Base-by-base conservation (phyloP, 495 filamentous ascomycete genomes). In the Annulohypoxylon stygium region DNA sequence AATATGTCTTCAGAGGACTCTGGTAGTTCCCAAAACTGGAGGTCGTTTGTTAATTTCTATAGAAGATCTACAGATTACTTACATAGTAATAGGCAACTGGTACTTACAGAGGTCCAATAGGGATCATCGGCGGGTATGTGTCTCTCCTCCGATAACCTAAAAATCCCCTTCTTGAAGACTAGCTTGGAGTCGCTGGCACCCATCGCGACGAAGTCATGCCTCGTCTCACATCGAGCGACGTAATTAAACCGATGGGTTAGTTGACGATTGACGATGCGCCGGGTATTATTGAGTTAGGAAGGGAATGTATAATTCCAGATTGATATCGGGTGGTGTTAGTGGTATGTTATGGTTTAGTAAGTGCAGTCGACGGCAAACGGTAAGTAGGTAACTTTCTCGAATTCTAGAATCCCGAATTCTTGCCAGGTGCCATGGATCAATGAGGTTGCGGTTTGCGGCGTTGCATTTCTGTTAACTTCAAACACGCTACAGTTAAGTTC, bases 101-200 rank as follows among this genome's bases (percentile, higher is more conserved):
- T 59, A 85, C 90, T 78, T 81, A 97, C 94, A 75, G 93, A 93
- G 62, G 93, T 88, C 96, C 96, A 99, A 84, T 97, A 98, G 11
- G 90, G 86, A 85, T 97, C 94, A 79, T 95, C 90, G 47, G 93
- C 88, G 50, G 94, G 88, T 75, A 99, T 98, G 74, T 92, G 87
- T 74, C 91, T 89, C 79, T 96, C 90, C 80, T 97, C 95, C 16
- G 94, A 97, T 61, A 99, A 90, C 78, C 92, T 90, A 85, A 99
- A 99, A 85, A 99, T 97, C 80, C 95, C 96, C 81, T 97, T 92
- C 83, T 98, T 99, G 89, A 99, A 98, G 76, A 94, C 93, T 76
- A 98, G 91, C 89, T 99, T 99, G 71, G 95, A 98, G 85, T 99
- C 97, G 81, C 96, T 97, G 78, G 96, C 96, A 80, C 96, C 96